Evolutionary conservation across 1,284 basidiomycete genomes (phyloP).

Genomic region (Sanguinoderma infundibulare): DNA sequence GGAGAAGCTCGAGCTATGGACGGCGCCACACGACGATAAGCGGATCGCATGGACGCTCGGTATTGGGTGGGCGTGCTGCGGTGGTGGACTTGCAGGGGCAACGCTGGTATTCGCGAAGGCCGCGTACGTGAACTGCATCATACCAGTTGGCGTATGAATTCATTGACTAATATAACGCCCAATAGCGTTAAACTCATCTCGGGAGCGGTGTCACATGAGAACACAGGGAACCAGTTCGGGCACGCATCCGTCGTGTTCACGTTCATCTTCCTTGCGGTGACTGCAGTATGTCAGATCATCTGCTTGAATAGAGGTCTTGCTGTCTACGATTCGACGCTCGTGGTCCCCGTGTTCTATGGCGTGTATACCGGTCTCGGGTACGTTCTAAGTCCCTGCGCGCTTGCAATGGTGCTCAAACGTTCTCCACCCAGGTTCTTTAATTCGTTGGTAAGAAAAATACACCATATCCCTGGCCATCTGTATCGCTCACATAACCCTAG

Average conservation of each 20-base stretch:
- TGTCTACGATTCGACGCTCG: conserved; percentile 78
- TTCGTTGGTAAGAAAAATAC: conserved; percentile 50
- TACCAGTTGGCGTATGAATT: conserved; percentile 11
- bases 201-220: conserved; percentile 74
- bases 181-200: conserved; percentile 77
- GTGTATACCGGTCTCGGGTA: conserved; percentile 70
- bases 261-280: conserved; percentile 76
- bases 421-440: conserved; percentile 62
- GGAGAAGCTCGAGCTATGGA: conserved; percentile 74
- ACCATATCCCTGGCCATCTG: neutral
- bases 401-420: neutral
- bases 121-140: conserved; percentile 53
- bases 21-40: conserved; percentile 79
- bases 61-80: conserved; percentile 90
- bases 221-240: conserved; percentile 85
- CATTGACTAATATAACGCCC: neutral
- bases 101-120: conserved; percentile 93
- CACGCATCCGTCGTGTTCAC: conserved; percentile 84
- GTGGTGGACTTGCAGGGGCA: conserved; percentile 87
- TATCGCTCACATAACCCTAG: conserved; percentile 24
- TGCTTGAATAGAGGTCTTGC: conserved; percentile 87
- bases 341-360: conserved; percentile 77
- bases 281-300: conserved; percentile 88
- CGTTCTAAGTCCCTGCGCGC: conserved; percentile 13
- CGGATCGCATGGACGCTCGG: conserved; percentile 88